A percentile compares a stretch with the other conserved stretches of the same genome.
phyloP scores from a whole-genome alignment of 2,329 filamentous ascomycete species.

The Dactylonectria macrodidyma region DNA sequence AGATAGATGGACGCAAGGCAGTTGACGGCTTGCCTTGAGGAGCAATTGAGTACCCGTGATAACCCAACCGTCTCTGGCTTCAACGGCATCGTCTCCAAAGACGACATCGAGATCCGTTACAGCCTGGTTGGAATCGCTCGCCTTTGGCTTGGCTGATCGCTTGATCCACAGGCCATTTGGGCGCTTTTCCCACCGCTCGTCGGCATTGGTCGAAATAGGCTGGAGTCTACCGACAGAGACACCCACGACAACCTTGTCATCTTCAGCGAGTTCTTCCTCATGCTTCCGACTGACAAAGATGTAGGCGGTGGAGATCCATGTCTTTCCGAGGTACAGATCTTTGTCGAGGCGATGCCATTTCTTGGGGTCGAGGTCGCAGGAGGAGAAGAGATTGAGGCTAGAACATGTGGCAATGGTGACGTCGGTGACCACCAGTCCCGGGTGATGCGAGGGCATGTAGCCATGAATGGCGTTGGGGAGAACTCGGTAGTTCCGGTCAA shows the following conservation, averaged over 20 bases:
- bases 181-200: constrained; percentile 83
- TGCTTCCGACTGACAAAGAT: constrained; percentile 87
- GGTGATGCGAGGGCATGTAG: constrained; percentile 88
- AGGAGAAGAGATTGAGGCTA: constrained; percentile 79
- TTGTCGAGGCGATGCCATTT: constrained; percentile 90
- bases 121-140: constrained; percentile 80
- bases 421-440: constrained; percentile 89
- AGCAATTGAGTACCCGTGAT: constrained; percentile 82
- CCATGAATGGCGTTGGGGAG: constrained; percentile 89
- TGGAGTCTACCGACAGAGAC: constrained; percentile 81
- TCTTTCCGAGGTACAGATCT: constrained; percentile 84
- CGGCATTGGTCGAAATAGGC: constrained; percentile 65
- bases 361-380: constrained; percentile 80
- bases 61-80: constrained; percentile 89
- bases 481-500: constrained; percentile 91
- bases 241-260: constrained; percentile 86
- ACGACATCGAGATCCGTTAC: constrained; percentile 89
- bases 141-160: constrained; percentile 78
- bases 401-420: constrained; percentile 85
- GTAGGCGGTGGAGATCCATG: constrained; percentile 84
- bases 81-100: constrained; percentile 92
- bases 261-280: constrained; percentile 83
- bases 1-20: constrained; percentile 81
- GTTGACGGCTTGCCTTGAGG: constrained; percentile 73
- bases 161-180: constrained; percentile 87